These are phyloP conservation scores for Trichocladium uniseriatum DNA, from an alignment of 495 filamentous ascomycete genomes.

Conservation along the genomic window DNA sequence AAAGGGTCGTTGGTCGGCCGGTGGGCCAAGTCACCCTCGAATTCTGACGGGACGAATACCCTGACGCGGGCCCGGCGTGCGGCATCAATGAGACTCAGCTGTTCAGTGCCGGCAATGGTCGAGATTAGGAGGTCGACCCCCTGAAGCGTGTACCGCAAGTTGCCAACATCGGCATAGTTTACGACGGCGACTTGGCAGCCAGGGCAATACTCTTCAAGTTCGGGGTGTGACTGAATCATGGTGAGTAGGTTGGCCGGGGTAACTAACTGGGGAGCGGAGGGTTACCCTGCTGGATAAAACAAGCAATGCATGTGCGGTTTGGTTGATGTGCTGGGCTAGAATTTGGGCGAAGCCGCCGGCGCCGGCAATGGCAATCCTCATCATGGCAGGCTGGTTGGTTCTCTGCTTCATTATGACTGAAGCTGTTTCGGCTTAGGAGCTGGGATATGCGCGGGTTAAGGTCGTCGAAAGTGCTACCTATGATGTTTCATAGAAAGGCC, in stretches of 20 bases:
- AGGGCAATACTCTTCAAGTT: constrained; percentile 32
- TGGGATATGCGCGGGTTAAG: too few species aligned
- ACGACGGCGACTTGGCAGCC: constrained; percentile 54
- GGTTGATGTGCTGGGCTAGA: constrained; percentile 50
- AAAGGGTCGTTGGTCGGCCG: constrained; percentile 48
- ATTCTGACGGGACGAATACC: constrained; percentile 66
- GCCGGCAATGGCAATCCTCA: constrained; percentile 67
- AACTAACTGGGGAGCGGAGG: not conserved
- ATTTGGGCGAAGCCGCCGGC: constrained; percentile 58
- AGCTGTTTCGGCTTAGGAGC: not conserved
- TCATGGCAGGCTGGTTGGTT: constrained; percentile 35
- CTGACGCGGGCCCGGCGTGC: constrained; percentile 54
- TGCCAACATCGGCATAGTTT: constrained; percentile 48
- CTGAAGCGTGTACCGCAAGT: constrained; percentile 52
- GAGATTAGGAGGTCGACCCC: constrained; percentile 71
- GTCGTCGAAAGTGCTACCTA: too few species aligned
- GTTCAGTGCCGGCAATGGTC: constrained; percentile 53
- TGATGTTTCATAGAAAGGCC: too few species aligned
- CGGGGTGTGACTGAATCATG: constrained; percentile 26
- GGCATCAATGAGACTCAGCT: constrained; percentile 65
- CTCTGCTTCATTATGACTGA: constrained; percentile 31
- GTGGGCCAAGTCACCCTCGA: constrained; percentile 49
- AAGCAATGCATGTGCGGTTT: constrained; percentile 55
- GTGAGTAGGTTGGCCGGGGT: constrained; percentile 3
- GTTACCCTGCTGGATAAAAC: constrained; percentile 55